Conservation (phyloP, 257 asterid genomes). For the Lycium ferocissimum region DNA sequence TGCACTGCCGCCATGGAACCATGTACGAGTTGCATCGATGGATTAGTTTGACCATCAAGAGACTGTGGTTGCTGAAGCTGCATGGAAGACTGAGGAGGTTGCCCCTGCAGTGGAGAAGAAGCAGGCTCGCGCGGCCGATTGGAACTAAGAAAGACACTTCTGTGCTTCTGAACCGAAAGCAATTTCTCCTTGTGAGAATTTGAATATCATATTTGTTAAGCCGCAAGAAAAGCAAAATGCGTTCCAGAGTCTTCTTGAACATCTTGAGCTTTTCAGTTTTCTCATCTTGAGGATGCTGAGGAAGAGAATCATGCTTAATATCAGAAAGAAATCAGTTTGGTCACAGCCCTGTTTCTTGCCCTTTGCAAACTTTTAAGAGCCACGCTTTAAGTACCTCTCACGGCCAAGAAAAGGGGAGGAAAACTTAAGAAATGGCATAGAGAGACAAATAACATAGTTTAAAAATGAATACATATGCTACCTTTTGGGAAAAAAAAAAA, state of each 20-base stretch:
- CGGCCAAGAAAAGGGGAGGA: neutral
- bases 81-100: conserved; percentile 65
- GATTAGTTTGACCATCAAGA: conserved; percentile 77
- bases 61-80: conserved; percentile 69
- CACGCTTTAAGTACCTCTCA: neutral
- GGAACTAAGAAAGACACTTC: conserved; percentile 56
- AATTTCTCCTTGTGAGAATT: conserved; percentile 68
- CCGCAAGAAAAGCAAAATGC: conserved; percentile 58
- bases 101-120: conserved; percentile 69
- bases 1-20: conserved; percentile 55
- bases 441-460: neutral
- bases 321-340: conserved; percentile 3
- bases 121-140: conserved; percentile 69
- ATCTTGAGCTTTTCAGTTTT: conserved; percentile 69
- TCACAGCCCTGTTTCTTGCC: neutral
- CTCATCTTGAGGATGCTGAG: conserved; percentile 70
- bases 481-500: too few relatives aligned
- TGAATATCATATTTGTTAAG: conserved; percentile 62
- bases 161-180: conserved; percentile 66
- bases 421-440: neutral
- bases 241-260: conserved; percentile 73
- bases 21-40: conserved; percentile 73
- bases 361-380: neutral
- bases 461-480: too few relatives aligned
- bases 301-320: conserved; percentile 70